phyloP scores from a whole-genome alignment of 1,284 basidiomycete genomes.

The Rhodotorula sp. region DNA sequence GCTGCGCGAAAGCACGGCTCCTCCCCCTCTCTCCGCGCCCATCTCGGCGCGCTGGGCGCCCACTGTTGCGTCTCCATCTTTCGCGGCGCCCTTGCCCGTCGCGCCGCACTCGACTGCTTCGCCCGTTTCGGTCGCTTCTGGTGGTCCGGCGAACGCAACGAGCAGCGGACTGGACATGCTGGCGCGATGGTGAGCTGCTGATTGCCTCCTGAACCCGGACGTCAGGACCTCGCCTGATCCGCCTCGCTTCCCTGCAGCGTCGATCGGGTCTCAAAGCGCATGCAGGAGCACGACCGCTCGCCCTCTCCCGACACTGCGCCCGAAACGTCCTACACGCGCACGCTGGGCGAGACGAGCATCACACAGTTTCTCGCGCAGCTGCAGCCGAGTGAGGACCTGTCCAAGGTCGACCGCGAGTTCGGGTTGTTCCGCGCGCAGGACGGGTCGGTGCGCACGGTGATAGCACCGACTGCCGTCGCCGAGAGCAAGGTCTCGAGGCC shows the following conservation, averaged over 20 bases:
- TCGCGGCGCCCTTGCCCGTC: too few relatives aligned
- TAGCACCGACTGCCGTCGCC: neutral
- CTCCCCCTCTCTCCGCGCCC: too few relatives aligned
- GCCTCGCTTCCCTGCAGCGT: neutral
- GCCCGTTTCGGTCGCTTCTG: too few relatives aligned
- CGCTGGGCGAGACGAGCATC: neutral
- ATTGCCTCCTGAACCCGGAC: neutral
- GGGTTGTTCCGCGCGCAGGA: neutral
- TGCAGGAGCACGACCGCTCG: neutral
- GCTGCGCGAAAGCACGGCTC: too few relatives aligned
- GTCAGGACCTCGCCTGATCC: neutral
- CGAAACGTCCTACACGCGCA: neutral
- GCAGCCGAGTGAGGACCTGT: neutral
- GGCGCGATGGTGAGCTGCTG: neutral
- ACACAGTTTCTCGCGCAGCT: slow-evolving; percentile 1
- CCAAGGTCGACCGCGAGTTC: neutral
- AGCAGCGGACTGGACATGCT: slow-evolving; percentile 3
- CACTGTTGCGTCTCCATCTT: too few relatives aligned
- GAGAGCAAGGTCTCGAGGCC: neutral
- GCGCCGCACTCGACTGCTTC: too few relatives aligned
- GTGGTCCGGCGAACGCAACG: neutral
- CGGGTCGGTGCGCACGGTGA: neutral
- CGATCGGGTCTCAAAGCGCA: slow-evolving; percentile 7
- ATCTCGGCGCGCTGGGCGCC: too few relatives aligned
- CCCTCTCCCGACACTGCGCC: neutral